phyloP scores from a whole-genome alignment of 2,329 filamentous ascomycete genomes.

The Hymenoscyphus repandus region DNA sequence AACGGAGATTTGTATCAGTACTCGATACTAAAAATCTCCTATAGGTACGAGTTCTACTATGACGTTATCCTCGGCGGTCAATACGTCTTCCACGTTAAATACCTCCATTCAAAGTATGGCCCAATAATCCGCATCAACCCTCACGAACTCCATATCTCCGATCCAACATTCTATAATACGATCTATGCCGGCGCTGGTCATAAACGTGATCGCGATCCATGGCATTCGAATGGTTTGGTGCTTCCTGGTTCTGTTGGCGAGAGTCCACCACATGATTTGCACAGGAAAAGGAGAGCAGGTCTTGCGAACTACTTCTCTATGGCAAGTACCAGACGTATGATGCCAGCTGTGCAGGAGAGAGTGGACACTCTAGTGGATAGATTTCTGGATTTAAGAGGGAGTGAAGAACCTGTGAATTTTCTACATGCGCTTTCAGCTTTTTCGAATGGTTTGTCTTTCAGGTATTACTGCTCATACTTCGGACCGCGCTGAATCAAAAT shows the following conservation, averaged over 20 bases:
- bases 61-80: slow-evolving; percentile 13
- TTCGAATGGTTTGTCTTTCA: too few species aligned
- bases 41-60: slow-evolving; percentile 23
- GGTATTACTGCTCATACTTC: too few species aligned
- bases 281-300: slow-evolving; percentile 10
- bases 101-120: slow-evolving; percentile 21
- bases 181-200: slow-evolving; percentile 19
- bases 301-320: slow-evolving; percentile 13
- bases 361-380: too few species aligned
- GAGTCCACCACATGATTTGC: slow-evolving; percentile 12
- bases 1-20: too few species aligned
- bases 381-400: too few species aligned
- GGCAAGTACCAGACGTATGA: slow-evolving; percentile 10
- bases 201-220: slow-evolving; percentile 8
- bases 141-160: slow-evolving; percentile 27
- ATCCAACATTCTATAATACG: slow-evolving; percentile 27
- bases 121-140: slow-evolving; percentile 31
- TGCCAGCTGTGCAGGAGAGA: too few species aligned
- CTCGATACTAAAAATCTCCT: neutral
- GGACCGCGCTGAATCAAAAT: too few species aligned
- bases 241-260: slow-evolving; percentile 6
- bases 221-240: slow-evolving; percentile 10
- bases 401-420: too few species aligned
- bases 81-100: slow-evolving; percentile 15
- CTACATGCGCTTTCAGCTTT: too few species aligned